Base-by-base conservation (phyloP, 768 basidiomycete genomes). In the Podaxis mareebaensis region DNA sequence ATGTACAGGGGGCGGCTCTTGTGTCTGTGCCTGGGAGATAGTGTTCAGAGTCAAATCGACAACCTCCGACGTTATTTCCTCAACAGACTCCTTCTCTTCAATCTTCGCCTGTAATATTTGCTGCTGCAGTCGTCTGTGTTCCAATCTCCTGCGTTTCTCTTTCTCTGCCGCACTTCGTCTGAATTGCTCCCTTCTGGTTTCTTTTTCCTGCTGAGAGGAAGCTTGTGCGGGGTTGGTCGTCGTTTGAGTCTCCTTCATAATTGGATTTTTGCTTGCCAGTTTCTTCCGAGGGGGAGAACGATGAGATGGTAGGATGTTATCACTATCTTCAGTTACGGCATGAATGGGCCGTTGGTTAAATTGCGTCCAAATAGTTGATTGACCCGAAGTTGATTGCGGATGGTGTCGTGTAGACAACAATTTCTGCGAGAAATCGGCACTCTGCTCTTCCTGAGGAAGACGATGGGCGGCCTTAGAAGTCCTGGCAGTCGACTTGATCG, bases 401-500 rank as follows among this genome's bases (percentile, higher is more conserved):
- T 4, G 40, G 7, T 28, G 53, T 20, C 33, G 51, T 24, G 38
- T 24, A 36, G 24, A 53, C 17, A 24, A 15, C 17, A 46, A 13
- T 4, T 13, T 20, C 3, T 36, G 13, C 15, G 53, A 48, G 33
- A 55, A 39, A 13, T 38, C 26, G 15, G 40, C 33, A 40, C 60
- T 61, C 33, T 51, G 53, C 28, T 62, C 54, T 49, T 56, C 61
- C 20, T 24, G 54, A 48, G 51, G 46, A n/a, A 38, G 54, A 28
- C 39, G 61, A 17, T 20, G 44, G 44, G 20, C 30, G 17, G 26
- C 11, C 22, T 30, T 63, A n/a, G 61, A 52, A 12, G 30, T 33
- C 15, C n/a, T 13, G 4, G 30, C 6, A 5, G 30, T 48, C 13
- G 61, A 54, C 26, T 62, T 55, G 30, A 55, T 46, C 13, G 44